These are phyloP conservation scores for Coriolopsis trogii DNA, from an alignment of 1,284 basidiomycete species.

Conservation along the genomic window DNA sequence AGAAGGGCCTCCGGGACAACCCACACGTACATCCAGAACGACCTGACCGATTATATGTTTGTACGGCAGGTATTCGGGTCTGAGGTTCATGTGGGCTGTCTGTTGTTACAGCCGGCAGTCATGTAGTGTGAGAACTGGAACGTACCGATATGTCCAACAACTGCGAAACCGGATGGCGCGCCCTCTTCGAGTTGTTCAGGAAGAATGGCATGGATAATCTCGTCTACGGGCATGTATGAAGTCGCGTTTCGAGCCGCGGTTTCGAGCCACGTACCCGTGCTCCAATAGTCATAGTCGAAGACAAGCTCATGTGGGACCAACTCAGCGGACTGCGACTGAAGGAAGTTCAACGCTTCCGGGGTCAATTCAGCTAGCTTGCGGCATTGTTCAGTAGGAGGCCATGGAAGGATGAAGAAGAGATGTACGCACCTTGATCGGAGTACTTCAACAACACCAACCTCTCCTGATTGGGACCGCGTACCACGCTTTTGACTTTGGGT, in stretches of 20 bases:
- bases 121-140: neutral
- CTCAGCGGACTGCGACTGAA: slow-evolving; percentile 55
- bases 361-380: slow-evolving; percentile 72
- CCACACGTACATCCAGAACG: slow-evolving; percentile 78
- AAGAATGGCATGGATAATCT: slow-evolving; percentile 80
- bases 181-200: slow-evolving; percentile 77
- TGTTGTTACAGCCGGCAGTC: neutral
- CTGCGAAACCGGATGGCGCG: slow-evolving; percentile 87
- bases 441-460: slow-evolving; percentile 68
- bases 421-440: slow-evolving; percentile 55
- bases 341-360: slow-evolving; percentile 51
- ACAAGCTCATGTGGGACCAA: slow-evolving; percentile 63
- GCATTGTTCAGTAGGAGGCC: slow-evolving; percentile 22
- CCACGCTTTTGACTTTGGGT: slow-evolving; percentile 65
- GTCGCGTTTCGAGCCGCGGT: neutral
- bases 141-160: slow-evolving; percentile 89
- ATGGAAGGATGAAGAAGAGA: slow-evolving; percentile 3
- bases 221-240: slow-evolving; percentile 53
- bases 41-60: slow-evolving; percentile 91
- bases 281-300: slow-evolving; percentile 87
- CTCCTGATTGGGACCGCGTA: slow-evolving; percentile 51
- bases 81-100: slow-evolving; percentile 88
- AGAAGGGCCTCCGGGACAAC: neutral
- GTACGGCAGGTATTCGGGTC: slow-evolving; percentile 90
- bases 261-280: slow-evolving; percentile 53